These are phyloP conservation scores for Aspergillus bridgeri DNA, from an alignment of 495 filamentous ascomycete species.

Conservation along the genomic window DNA sequence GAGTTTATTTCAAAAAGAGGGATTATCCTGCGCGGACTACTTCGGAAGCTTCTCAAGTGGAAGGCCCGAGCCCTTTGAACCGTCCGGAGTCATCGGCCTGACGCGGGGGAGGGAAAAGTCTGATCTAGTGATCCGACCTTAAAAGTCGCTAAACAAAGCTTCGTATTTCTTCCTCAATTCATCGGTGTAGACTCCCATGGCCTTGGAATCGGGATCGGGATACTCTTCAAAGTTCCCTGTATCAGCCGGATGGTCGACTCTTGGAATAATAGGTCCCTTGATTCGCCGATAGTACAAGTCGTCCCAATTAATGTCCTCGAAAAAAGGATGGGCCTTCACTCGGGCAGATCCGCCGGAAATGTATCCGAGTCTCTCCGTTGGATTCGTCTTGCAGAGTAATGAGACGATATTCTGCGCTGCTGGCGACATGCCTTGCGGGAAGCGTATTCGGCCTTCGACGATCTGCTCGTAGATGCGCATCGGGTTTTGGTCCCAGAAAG, in stretches of 20 bases:
- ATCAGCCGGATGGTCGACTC: conserved; percentile 75
- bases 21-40: not conserved
- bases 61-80: not conserved
- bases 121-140: not conserved
- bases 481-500: conserved; percentile 94
- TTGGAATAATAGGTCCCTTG: conserved; percentile 82
- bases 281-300: conserved; percentile 66
- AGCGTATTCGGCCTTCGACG: conserved; percentile 39
- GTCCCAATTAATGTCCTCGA: conserved; percentile 80
- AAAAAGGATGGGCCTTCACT: conserved; percentile 88
- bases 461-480: conserved; percentile 90
- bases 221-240: conserved; percentile 91
- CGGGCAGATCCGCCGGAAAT: conserved; percentile 76
- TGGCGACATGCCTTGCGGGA: conserved; percentile 54
- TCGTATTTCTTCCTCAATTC: conserved; percentile 76
- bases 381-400: conserved; percentile 83
- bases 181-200: conserved; percentile 59
- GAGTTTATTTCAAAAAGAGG: not conserved
- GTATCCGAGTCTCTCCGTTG: conserved; percentile 81
- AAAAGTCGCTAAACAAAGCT: conserved; percentile 76
- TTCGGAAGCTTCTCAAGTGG: not conserved
- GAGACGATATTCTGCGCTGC: conserved; percentile 82
- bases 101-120: not conserved
- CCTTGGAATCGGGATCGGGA: conserved; percentile 58
- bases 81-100: too few species aligned